These are phyloP conservation scores for Ceraceosorus bombacis DNA, from an alignment of 1,284 basidiomycete species.

Conservation along the genomic window DNA sequence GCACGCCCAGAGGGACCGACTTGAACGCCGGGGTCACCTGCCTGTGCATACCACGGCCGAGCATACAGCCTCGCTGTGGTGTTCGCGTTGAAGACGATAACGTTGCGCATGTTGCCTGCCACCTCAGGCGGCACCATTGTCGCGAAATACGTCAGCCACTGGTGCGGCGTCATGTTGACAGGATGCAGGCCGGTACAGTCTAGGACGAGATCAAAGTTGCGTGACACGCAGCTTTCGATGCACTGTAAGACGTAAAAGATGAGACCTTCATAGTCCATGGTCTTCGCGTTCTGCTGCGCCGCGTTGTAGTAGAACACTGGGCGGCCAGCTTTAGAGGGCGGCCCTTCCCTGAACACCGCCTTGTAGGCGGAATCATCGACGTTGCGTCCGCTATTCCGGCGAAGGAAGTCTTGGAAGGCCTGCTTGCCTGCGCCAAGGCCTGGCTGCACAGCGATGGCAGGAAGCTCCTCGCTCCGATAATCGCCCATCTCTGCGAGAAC, in stretches of 20 bases:
- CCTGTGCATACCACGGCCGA: slow-evolving; percentile 10
- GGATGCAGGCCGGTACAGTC: slow-evolving; percentile 31
- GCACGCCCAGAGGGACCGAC: not conserved
- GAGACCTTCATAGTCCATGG: slow-evolving; percentile 74
- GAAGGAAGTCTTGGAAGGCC: slow-evolving; percentile 29
- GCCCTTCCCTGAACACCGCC: slow-evolving; percentile 33
- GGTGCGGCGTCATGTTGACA: slow-evolving; percentile 27
- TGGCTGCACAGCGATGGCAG: not conserved
- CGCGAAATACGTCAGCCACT: slow-evolving; percentile 39
- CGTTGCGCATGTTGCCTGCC: slow-evolving; percentile 25
- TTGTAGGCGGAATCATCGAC: slow-evolving; percentile 31
- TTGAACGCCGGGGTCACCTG: not conserved
- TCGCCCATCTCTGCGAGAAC: slow-evolving; percentile 29
- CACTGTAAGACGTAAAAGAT: slow-evolving; percentile 50
- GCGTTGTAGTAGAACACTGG: slow-evolving; percentile 53
- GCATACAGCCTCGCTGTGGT: slow-evolving; percentile 25
- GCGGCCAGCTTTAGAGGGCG: slow-evolving; percentile 43
- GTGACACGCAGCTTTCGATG: slow-evolving; percentile 22
- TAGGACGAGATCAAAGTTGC: slow-evolving; percentile 32
- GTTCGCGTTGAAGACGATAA: slow-evolving; percentile 37
- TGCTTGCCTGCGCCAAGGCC: slow-evolving; percentile 21
- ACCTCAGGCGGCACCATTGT: slow-evolving; percentile 29
- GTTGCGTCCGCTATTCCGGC: slow-evolving; percentile 28
- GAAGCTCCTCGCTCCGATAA: slow-evolving; percentile 12
- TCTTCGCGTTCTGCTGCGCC: slow-evolving; percentile 63